Evolutionary conservation across 768 basidiomycete species (phyloP), one percentile per base, ranked within the genome.

Genomic region (Boletellus ananas): DNA sequence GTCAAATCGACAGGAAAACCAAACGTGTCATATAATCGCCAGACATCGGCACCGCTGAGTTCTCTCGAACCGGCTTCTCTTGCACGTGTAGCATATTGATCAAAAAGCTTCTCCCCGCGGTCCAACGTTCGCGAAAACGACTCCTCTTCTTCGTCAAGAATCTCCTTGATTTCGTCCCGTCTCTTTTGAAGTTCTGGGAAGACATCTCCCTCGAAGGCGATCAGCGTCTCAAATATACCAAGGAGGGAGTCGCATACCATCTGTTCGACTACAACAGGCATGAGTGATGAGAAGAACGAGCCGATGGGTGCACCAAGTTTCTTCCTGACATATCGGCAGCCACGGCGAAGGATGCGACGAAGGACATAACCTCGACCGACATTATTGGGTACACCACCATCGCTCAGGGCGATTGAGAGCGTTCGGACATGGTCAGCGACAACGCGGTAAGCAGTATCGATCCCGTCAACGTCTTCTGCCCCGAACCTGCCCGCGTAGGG

Each of bases 1-100:
- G 96, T 99, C 43, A 99, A 73, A 64, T 99, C 96, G 36, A 91
- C 93, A 0, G 96, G 96, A 75, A 99, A 99, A 44, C 96, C 96
- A 64, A 90, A 99, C 1, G 96, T 98, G 66, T 99, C 96, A 66
- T 98, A 98, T 44, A 99, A 70, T 23, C 90, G 80, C 96, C 96
- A 99, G 33, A 97, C 91, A 62, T 99, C 95, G 58, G 85, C 88
- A 21, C 96, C 96, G 51, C 74, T 83, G 27, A 99, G 81, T 57
- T 83, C 80, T 34, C 73, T 84, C 5, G 70, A 60, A 8, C 84
- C 85, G 42, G 77, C 72, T 46, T 84, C 78, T 56, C 76, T 76
- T 9, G 94, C 84, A 29, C 79, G 76, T 23, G 73, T 63, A 18
- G 87, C 89, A 67, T 91, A 96, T 58, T 89, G 83, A 47, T 94